Percentiles rank a stretch among this genome's conserved stretches.
phyloP scores from a whole-genome alignment of 2,329 filamentous ascomycete species.

The Paracoccidioides lutzii region DNA sequence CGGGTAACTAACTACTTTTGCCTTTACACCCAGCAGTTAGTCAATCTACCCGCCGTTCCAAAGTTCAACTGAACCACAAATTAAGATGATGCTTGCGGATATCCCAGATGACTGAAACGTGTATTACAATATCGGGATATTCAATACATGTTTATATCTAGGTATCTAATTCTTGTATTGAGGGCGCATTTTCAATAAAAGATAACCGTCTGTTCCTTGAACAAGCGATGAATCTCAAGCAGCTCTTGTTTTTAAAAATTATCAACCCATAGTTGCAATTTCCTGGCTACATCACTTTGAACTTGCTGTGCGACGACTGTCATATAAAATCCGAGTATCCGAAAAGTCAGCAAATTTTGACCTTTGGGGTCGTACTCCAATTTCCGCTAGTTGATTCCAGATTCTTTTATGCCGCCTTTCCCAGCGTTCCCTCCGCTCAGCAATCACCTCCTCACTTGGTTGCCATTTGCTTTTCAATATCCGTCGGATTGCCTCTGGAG shows the following conservation, averaged over 20 bases:
- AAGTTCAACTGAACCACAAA: not conserved
- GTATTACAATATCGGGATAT: not conserved
- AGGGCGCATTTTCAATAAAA: not conserved
- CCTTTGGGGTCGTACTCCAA: conserved; percentile 46
- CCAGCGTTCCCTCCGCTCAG: conserved; percentile 32
- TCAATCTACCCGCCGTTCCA: not conserved
- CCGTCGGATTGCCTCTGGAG: conserved; percentile 71
- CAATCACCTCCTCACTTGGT: conserved; percentile 26
- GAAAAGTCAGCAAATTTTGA: conserved; percentile 21
- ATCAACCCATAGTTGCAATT: too few relatives aligned
- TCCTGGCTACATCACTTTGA: not conserved
- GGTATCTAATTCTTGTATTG: not conserved
- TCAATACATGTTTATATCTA: not conserved
- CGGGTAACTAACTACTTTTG: not conserved
- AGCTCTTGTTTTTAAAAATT: too few relatives aligned
- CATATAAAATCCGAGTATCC: conserved; percentile 19
- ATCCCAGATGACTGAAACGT: not conserved
- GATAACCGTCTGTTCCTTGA: not conserved
- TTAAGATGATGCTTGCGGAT: not conserved
- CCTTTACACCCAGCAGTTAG: not conserved
- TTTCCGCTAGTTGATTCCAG: conserved; percentile 33
- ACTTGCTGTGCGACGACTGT: conserved; percentile 4
- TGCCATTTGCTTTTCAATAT: conserved; percentile 54
- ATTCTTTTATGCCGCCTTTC: conserved; percentile 33
- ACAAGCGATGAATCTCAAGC: not conserved